Percentiles rank a stretch among this genome's conserved stretches.
Conservation (phyloP, 768 basidiomycete species). For the Trametes maxima region DNA sequence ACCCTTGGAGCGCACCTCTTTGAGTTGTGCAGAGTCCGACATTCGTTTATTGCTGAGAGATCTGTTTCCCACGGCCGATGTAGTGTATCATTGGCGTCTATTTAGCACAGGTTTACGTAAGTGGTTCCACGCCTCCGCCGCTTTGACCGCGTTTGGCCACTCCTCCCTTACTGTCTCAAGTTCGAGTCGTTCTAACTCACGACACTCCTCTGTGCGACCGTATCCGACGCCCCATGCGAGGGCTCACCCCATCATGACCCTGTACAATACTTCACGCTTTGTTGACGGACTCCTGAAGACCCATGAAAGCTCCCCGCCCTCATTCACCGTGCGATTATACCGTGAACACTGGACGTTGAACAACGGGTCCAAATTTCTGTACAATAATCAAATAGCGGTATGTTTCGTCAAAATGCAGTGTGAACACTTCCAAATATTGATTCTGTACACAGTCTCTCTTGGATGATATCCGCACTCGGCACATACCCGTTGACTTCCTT, state of each 20-base stretch:
- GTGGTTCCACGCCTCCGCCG: not conserved
- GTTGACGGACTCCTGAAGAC: conserved; percentile 61
- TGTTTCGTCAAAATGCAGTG: conserved; percentile 8
- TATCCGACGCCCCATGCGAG: too few species aligned
- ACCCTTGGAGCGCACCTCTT: conserved; percentile 37
- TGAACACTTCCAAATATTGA: not conserved
- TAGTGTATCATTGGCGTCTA: conserved; percentile 3
- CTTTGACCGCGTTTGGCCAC: conserved; percentile 16
- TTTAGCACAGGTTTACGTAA: conserved; percentile 22
- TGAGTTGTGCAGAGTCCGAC: conserved; percentile 34
- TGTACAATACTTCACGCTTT: conserved; percentile 74
- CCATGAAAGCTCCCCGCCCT: conserved; percentile 60
- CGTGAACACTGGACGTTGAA: conserved; percentile 84
- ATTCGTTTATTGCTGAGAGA: conserved; percentile 33
- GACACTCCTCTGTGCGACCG: not conserved
- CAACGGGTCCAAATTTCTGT: conserved; percentile 77
- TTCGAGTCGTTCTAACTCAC: not conserved
- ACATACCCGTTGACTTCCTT: conserved; percentile 85
- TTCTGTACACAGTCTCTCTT: conserved; percentile 60
- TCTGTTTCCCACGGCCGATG: conserved; percentile 24
- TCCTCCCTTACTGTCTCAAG: conserved; percentile 1
- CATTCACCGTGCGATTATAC: conserved; percentile 78
- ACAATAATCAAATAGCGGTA: conserved; percentile 75
- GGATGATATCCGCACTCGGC: conserved; percentile 80
- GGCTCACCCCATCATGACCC: conserved; percentile 47